These are phyloP conservation scores for Hypoxylon sp. DNA, from an alignment of 2,329 filamentous ascomycete species.

Conservation along the genomic window DNA sequence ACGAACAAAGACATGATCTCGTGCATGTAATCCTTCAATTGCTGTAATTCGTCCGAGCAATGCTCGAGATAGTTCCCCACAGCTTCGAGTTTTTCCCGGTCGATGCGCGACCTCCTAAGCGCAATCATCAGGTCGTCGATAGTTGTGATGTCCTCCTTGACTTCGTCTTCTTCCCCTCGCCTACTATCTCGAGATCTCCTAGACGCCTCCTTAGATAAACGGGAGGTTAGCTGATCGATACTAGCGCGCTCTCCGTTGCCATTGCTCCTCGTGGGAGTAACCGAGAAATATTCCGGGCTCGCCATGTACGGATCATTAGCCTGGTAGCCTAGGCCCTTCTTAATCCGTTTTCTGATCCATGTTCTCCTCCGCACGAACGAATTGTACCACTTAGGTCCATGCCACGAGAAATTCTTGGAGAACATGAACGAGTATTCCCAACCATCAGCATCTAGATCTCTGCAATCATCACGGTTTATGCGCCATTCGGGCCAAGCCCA, in stretches of 20 bases:
- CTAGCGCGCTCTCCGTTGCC: conserved; percentile 54
- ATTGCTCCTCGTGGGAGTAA: conserved; percentile 65
- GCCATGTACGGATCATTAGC: conserved; percentile 74
- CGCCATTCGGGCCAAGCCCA: conserved; percentile 83
- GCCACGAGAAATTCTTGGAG: conserved; percentile 82
- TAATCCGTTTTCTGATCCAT: conserved; percentile 87
- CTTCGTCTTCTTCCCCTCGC: conserved; percentile 50
- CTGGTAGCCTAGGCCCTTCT: conserved; percentile 66
- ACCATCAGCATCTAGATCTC: conserved; percentile 81
- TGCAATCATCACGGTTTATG: conserved; percentile 79
- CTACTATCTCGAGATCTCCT: conserved; percentile 52
- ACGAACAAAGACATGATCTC: conserved; percentile 89
- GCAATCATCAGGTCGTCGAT: conserved; percentile 78
- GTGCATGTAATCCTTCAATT: conserved; percentile 83
- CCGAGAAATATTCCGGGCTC: conserved; percentile 84
- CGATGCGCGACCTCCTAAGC: conserved; percentile 80
- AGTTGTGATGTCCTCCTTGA: conserved; percentile 69
- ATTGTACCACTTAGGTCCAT: conserved; percentile 91
- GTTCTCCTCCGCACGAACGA: conserved; percentile 92
- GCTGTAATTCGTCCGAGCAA: conserved; percentile 80
- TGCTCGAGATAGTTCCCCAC: conserved; percentile 86
- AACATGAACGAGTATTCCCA: conserved; percentile 98
- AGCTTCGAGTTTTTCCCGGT: conserved; percentile 90
- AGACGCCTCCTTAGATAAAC: conserved; percentile 54
- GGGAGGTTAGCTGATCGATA: conserved; percentile 43